Conservation (phyloP, 2,329 filamentous ascomycete species). For the Boeremia lycopersici region DNA sequence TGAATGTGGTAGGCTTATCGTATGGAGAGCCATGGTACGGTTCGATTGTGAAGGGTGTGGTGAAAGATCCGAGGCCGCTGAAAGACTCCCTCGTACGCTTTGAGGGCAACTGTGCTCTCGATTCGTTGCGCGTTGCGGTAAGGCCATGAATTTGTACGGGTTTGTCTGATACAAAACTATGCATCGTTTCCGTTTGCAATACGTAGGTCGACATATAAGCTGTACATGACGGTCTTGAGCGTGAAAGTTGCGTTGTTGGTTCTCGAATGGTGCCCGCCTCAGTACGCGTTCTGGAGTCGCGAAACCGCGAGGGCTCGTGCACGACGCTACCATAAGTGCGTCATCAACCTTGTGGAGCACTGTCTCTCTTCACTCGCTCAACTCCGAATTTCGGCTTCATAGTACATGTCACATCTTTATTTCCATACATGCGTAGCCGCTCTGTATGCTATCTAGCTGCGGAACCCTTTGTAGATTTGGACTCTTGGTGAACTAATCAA, state of each 20-base stretch:
- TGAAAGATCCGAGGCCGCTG: conserved; percentile 36
- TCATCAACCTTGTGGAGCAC: conserved; percentile 8
- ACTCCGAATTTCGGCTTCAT: background rate
- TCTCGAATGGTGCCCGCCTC: conserved; percentile 1
- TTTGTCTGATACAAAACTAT: conserved; percentile 25
- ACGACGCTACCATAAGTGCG: conserved; percentile 14
- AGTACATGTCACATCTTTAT: background rate
- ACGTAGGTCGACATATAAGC: conserved; percentile 33
- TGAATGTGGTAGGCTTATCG: conserved; percentile 39
- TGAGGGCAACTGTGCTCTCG: conserved; percentile 33
- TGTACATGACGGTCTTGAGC: conserved; percentile 6
- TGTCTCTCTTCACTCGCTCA: background rate
- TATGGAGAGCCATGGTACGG: conserved; percentile 38
- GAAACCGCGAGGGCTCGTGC: conserved; percentile 11
- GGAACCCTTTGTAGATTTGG: too few species aligned
- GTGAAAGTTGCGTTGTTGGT: background rate
- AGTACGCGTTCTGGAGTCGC: conserved; percentile 11
- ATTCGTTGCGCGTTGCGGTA: conserved; percentile 32
- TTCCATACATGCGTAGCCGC: background rate
- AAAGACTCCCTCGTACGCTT: conserved; percentile 42
- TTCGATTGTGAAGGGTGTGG: conserved; percentile 40
- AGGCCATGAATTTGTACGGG: conserved; percentile 30
- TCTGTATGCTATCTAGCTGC: too few species aligned
- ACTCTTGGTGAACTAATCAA: too few species aligned
- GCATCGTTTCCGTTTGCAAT: conserved; percentile 42